Evolutionary conservation across 2,329 filamentous ascomycete genomes (phyloP), one percentile per base, ranked within the genome.

Genomic region (Ascochyta rabiei): DNA sequence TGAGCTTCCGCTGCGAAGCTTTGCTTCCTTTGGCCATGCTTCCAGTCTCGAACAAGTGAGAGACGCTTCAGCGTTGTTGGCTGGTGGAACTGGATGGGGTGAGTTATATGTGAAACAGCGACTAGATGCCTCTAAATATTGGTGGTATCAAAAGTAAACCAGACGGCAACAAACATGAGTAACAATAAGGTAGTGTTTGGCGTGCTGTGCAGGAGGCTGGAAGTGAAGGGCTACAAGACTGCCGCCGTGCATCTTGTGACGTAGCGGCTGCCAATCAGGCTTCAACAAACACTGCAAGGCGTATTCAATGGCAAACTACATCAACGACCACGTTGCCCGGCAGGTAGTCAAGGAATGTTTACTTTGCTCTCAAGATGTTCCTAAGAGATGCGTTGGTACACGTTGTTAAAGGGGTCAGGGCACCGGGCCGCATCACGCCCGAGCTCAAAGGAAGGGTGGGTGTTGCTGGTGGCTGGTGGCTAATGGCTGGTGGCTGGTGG

Each of bases 261-360:
- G 68, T 71, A 65, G 49, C 59, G 58, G 39, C 48, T 41, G 40
- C 64, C 67, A 70, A 71, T 71, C 65, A 70, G 53, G 51, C 30
- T 45, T 41, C 44, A 35, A 21, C 40, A 35, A 18, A 23, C 41
- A 24, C 23, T 35, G 19, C 41, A 12, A 41, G 26, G 12, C 21
- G 9, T 34, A 6, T 34, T n/a, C 31, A 19, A 24, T 21, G 18
- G 35, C 37, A 8, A 42, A 9, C 7, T 30, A 31, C 28, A 30
- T 30, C 28, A 1, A 13, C 12, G 28, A 30, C 28, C 13, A 15
- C 28, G 28, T 30, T 13, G 4, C 5, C 12, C 12, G 12, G 37
- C 30, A 19, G 9, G 6, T 13, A n/a, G 1, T 28, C 8, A 13
- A 24, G 15, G 18, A 16, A 4, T 8, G n/a, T 12, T 37, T 15